These are phyloP conservation scores for Phoma sp. DNA, from an alignment of 2,329 filamentous ascomycete genomes.

Conservation along the genomic window DNA sequence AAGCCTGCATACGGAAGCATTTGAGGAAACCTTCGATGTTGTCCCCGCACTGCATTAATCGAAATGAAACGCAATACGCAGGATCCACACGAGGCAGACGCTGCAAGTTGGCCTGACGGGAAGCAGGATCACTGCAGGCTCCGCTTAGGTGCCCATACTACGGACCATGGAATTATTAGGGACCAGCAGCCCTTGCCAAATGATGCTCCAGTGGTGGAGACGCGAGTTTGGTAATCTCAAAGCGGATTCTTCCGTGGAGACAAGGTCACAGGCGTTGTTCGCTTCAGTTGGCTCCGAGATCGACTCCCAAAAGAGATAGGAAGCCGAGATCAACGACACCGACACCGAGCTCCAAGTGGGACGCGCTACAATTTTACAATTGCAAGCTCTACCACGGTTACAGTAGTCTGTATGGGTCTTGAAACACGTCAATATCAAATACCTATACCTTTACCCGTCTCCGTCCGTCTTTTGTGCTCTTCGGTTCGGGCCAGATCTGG, in stretches of 20 bases:
- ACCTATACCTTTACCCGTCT: conserved; percentile 2
- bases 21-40: conserved; percentile 8
- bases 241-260: conserved; percentile 11
- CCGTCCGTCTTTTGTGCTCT: conserved; percentile 1
- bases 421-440: conserved; percentile 20
- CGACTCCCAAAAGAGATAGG: conserved; percentile 15
- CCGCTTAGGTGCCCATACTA: conserved; percentile 16
- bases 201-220: conserved; percentile 18
- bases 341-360: conserved; percentile 8
- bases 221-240: conserved; percentile 14
- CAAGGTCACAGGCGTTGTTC: conserved; percentile 12
- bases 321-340: conserved; percentile 17
- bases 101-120: conserved; percentile 4
- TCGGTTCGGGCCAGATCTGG: not conserved
- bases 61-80: conserved; percentile 17
- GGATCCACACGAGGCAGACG: conserved; percentile 13
- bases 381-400: conserved; percentile 8
- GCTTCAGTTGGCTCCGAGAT: conserved; percentile 19
- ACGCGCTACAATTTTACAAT: conserved; percentile 10
- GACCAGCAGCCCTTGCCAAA: conserved; percentile 9
- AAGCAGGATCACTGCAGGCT: conserved; percentile 16
- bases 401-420: conserved; percentile 15
- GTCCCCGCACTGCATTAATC: conserved; percentile 17
- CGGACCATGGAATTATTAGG: conserved; percentile 8
- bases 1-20: conserved; percentile 2